Evolutionary conservation across 2,329 filamentous ascomycete species (phyloP).

Genomic region (Cladophialophora chaetospira): DNA sequence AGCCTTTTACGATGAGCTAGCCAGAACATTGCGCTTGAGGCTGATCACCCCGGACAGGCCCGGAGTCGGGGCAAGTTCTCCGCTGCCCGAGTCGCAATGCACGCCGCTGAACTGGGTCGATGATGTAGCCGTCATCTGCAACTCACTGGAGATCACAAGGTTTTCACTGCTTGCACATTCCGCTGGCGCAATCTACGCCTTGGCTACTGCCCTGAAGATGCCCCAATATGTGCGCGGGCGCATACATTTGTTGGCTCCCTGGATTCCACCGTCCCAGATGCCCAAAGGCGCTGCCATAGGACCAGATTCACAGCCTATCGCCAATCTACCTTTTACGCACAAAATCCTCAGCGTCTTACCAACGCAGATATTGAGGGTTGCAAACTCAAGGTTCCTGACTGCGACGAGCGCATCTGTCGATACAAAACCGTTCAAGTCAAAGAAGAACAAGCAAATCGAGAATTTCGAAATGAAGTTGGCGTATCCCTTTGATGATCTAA

Average conservation of each 20-base stretch:
- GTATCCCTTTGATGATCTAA: slow-evolving; percentile 20
- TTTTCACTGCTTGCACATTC: slow-evolving; percentile 97
- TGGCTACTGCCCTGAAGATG: slow-evolving; percentile 92
- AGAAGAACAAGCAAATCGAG: slow-evolving; percentile 23
- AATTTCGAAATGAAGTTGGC: slow-evolving; percentile 14
- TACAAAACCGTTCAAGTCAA: slow-evolving; percentile 28
- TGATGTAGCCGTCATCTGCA: slow-evolving; percentile 92
- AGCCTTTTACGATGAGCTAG: slow-evolving; percentile 95
- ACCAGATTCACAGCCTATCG: slow-evolving; percentile 65
- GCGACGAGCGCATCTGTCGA: slow-evolving; percentile 65
- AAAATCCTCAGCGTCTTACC: slow-evolving; percentile 87
- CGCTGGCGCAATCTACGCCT: slow-evolving; percentile 94
- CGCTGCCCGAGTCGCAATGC: slow-evolving; percentile 76
- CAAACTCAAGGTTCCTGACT: slow-evolving; percentile 93
- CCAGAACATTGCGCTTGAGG: slow-evolving; percentile 80
- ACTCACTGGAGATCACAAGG: slow-evolving; percentile 86
- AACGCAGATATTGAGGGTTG: slow-evolving; percentile 86
- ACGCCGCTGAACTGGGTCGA: slow-evolving; percentile 92
- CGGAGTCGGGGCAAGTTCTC: slow-evolving; percentile 87
- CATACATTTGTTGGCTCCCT: slow-evolving; percentile 91
- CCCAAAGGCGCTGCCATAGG: slow-evolving; percentile 64
- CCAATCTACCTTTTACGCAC: slow-evolving; percentile 87
- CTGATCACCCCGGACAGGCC: slow-evolving; percentile 93
- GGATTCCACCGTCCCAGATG: slow-evolving; percentile 96
- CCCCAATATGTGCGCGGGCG: slow-evolving; percentile 92